Base-by-base conservation (phyloP, 1,284 basidiomycete species). In the Papiliotrema nemorosa region DNA sequence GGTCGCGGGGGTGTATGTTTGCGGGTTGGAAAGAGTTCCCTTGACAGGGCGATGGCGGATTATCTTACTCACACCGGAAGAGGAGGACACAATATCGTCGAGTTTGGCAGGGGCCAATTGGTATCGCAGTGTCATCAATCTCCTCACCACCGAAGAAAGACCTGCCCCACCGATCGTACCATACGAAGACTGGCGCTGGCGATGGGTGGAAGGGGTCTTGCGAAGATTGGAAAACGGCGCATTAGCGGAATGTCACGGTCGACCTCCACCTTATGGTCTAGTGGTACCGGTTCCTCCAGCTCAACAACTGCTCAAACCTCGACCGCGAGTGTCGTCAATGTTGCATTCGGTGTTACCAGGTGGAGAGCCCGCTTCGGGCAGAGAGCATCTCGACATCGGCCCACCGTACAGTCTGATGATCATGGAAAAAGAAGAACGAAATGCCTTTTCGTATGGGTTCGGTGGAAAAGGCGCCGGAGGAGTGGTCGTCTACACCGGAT, bases 401-500 rank as follows among this genome's bases (percentile, higher is more conserved):
- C 88, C 89, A 36, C 90, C 90, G 0, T 94, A 90, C 69, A 87
- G 87, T 25, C 74, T 94, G 9, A 77, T 94, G 44, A 69, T 93
- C n/a, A 82, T 91, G 47, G 87, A 92, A 53, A 82, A 84, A 51
- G 84, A 88, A 0, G 83, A 86, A 45, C 25, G 80, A 80, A 94
- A 92, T 63, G 90, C 90, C 1, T 91, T 94, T 66, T 89, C 87
- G 1, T 92, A 90, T 66, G 90, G 90, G 1, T 93, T 93, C 61
- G 90, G 90, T 13, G 86, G 87, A 1, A 82, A 89, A 62, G 88
- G 90, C 24, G 88, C 86, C 0, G 89, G 88, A 47, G 90, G 90
- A 1, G 82, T 94, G 50, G 90, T 94, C 44, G 83, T 94, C 2
- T 92, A 88, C 69, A 88, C 87, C 5, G 90, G 90, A 7, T 87